A percentile compares a stretch with the other conserved stretches of the same genome.
Evolutionary conservation across 371 early-diverging fungal species (phyloP).

Genomic region (Mortierella sp.): DNA sequence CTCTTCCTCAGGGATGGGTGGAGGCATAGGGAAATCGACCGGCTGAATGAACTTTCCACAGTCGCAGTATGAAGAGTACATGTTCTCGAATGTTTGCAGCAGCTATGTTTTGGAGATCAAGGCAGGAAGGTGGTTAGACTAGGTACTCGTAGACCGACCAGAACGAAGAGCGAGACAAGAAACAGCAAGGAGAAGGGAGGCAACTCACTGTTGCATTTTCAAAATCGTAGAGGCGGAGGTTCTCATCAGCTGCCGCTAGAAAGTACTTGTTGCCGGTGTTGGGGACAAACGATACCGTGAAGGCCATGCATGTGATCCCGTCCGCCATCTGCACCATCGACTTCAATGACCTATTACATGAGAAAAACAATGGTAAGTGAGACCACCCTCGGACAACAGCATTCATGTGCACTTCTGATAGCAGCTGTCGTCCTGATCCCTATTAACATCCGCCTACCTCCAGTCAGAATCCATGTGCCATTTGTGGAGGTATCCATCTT

Average conservation of each 20-base stretch:
- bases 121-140: not conserved
- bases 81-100: slow-evolving; percentile 82
- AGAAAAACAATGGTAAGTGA: not conserved
- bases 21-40: slow-evolving; percentile 67
- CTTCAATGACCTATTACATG: slow-evolving; percentile 61
- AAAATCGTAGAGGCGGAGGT: slow-evolving; percentile 89
- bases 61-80: slow-evolving; percentile 93
- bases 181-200: too few species aligned
- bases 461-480: slow-evolving; percentile 88
- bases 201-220: slow-evolving; percentile 75
- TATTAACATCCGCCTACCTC: slow-evolving; percentile 60
- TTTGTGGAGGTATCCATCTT: slow-evolving; percentile 92
- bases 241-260: slow-evolving; percentile 89
- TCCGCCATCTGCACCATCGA: slow-evolving; percentile 78
- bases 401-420: not conserved
- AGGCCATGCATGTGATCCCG: slow-evolving; percentile 93
- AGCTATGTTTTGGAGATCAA: slow-evolving; percentile 53
- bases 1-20: slow-evolving; percentile 41
- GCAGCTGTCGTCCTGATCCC: not conserved
- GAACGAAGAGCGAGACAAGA: too few species aligned
- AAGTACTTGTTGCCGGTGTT: slow-evolving; percentile 93
- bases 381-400: too few species aligned
- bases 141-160: too few species aligned
- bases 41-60: slow-evolving; percentile 85
- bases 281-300: slow-evolving; percentile 93